phyloP scores from a whole-genome alignment of 345 rosid genomes.

The Pugionium cornutum region DNA sequence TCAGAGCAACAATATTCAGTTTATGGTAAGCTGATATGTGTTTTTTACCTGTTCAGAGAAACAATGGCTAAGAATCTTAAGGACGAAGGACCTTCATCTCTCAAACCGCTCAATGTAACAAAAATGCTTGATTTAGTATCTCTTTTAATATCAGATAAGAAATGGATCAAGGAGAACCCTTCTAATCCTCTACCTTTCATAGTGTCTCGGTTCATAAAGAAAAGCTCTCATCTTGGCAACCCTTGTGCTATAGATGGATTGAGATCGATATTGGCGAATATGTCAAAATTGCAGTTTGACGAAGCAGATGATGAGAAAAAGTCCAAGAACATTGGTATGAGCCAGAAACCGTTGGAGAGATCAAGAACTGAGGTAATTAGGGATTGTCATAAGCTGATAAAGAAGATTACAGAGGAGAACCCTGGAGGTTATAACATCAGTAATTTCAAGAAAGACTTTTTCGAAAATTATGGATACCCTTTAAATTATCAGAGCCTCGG shows the following conservation, averaged over 20 bases:
- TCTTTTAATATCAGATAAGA: constrained; percentile 63
- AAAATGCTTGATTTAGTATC: constrained; percentile 59
- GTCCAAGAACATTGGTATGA: constrained; percentile 33
- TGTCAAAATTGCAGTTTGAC: constrained; percentile 32
- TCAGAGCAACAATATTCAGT: not conserved
- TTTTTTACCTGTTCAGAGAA: constrained; percentile 47
- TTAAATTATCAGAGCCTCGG: constrained; percentile 61
- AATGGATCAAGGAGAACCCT: constrained; percentile 64
- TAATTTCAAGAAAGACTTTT: constrained; percentile 52
- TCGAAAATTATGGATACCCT: constrained; percentile 51
- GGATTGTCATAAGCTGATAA: constrained; percentile 63
- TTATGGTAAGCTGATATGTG: constrained; percentile 13
- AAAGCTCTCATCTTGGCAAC: constrained; percentile 28
- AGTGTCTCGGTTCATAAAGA: constrained; percentile 33
- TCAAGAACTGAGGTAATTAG: constrained; percentile 47
- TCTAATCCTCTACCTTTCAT: constrained; percentile 56
- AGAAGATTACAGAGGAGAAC: constrained; percentile 49
- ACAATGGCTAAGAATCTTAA: constrained; percentile 57
- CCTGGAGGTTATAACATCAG: constrained; percentile 59
- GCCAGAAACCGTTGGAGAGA: constrained; percentile 41
- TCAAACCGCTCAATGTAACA: constrained; percentile 45
- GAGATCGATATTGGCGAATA: constrained; percentile 49
- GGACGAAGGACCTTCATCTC: constrained; percentile 59
- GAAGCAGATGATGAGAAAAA: constrained; percentile 37
- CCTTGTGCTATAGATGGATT: constrained; percentile 45